Conservation (phyloP, 1,139 yeast genomes). For the Taphrina sp. region DNA sequence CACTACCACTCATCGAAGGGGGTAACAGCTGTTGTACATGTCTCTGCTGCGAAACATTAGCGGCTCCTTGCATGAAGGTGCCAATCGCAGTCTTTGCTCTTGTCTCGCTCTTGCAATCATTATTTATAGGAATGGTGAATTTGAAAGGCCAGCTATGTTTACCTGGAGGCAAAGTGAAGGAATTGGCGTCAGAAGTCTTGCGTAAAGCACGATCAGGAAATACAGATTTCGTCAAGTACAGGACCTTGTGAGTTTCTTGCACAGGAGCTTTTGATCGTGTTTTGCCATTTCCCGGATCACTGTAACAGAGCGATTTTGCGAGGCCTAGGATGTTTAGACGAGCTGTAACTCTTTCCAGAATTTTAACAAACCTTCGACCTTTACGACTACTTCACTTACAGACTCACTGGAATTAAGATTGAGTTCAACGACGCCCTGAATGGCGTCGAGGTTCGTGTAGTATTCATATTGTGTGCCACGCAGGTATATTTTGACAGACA, state of each 20-base stretch:
- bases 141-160: conserved; percentile 58
- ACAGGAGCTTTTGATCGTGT: conserved; percentile 38
- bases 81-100: conserved; percentile 31
- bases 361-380: conserved; percentile 65
- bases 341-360: too few species aligned
- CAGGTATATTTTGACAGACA: conserved; percentile 17
- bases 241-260: conserved; percentile 55
- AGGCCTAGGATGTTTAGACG: too few species aligned
- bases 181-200: conserved; percentile 39
- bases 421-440: conserved; percentile 53
- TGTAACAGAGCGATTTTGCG: conserved; percentile 44
- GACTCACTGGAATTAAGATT: conserved; percentile 52
- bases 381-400: conserved; percentile 56
- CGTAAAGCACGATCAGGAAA: conserved; percentile 17
- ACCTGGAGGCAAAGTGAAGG: conserved; percentile 63
- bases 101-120: conserved; percentile 50
- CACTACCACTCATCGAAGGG: conserved; percentile 55
- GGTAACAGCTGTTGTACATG: conserved; percentile 55
- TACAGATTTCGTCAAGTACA: conserved; percentile 51
- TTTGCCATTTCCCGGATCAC: conserved; percentile 41
- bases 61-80: conserved; percentile 4
- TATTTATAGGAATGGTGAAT: conserved; percentile 55
- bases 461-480: conserved; percentile 6
- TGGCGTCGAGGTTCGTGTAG: conserved; percentile 52
- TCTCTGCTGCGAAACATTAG: conserved; percentile 42